Conservation (phyloP, 2,329 filamentous ascomycete genomes). For the Phoma sp. region DNA sequence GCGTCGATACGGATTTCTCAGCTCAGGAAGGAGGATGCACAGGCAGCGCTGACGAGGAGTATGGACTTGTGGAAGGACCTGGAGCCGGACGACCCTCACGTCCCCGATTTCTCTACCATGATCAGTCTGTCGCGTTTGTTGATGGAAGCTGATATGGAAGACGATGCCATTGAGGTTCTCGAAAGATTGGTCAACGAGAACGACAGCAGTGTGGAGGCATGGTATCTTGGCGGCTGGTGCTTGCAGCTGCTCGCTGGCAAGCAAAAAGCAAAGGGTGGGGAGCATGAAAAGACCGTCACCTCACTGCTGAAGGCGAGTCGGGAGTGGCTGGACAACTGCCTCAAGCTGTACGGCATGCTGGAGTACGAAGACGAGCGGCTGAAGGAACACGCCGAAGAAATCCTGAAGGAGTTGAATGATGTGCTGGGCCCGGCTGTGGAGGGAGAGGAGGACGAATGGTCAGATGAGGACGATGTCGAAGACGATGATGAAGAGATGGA, state of each 20-base stretch:
- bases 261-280: slow-evolving; percentile 57
- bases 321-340: slow-evolving; percentile 81
- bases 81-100: slow-evolving; percentile 70
- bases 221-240: slow-evolving; percentile 97
- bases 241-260: slow-evolving; percentile 80
- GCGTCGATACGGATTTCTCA: slow-evolving; percentile 95
- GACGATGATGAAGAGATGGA: slow-evolving; percentile 50
- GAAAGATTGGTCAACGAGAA: slow-evolving; percentile 86
- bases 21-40: slow-evolving; percentile 76
- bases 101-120: slow-evolving; percentile 85
- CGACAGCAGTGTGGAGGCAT: slow-evolving; percentile 91
- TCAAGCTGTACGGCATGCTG: slow-evolving; percentile 77
- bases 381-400: slow-evolving; percentile 75
- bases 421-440: slow-evolving; percentile 53
- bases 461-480: slow-evolving; percentile 42
- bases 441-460: slow-evolving; percentile 52
- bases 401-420: slow-evolving; percentile 60
- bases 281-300: slow-evolving; percentile 59
- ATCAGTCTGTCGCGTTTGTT: slow-evolving; percentile 84
- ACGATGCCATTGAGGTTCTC: slow-evolving; percentile 82
- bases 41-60: slow-evolving; percentile 77
- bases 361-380: slow-evolving; percentile 87
- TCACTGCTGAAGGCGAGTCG: slow-evolving; percentile 75
- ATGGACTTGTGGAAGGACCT: slow-evolving; percentile 83
- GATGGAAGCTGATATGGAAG: slow-evolving; percentile 88